Conservation (phyloP, 352 stramenopile genomes). For the Phytophthora pistaciae region DNA sequence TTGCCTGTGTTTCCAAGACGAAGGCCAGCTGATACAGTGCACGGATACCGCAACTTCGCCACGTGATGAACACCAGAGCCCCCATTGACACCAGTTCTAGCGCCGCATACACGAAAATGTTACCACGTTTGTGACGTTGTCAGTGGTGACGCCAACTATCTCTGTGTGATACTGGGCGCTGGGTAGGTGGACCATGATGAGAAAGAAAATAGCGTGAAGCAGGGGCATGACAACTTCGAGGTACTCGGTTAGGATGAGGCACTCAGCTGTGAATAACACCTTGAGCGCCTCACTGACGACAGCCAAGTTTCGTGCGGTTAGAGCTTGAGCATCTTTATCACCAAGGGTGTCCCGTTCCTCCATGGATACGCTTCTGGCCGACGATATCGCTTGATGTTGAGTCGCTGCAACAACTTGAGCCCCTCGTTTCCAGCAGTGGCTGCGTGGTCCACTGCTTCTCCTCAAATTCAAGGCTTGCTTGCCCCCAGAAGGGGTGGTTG, state of each 20-base stretch:
- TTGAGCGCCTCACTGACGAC: not conserved
- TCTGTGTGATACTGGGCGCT: not conserved
- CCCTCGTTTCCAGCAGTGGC: no score
- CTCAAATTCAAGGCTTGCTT: no score
- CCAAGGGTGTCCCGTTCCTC: not conserved
- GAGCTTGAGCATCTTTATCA: not conserved
- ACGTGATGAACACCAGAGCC: not conserved
- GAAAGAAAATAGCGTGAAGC: not conserved
- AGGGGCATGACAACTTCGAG: constrained; percentile 1
- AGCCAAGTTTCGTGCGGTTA: not conserved
- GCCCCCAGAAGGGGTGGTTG: no score
- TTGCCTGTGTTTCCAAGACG: not conserved
- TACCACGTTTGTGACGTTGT: not conserved
- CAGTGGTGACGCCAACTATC: not conserved
- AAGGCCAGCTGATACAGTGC: not conserved
- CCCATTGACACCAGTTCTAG: not conserved
- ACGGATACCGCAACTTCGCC: not conserved
- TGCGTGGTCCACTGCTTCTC: no score
- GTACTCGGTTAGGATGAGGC: constrained; percentile 8
- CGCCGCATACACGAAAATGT: not conserved
- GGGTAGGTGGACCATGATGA: constrained; percentile 5
- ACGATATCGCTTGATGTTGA: no score
- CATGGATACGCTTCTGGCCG: not conserved
- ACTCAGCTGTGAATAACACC: constrained; percentile 4
- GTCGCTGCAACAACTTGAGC: no score